Evolutionary conservation across 106 monocot genomes (phyloP), one percentile per base, ranked within the genome.

Genomic region (Vanilla planifolia): DNA sequence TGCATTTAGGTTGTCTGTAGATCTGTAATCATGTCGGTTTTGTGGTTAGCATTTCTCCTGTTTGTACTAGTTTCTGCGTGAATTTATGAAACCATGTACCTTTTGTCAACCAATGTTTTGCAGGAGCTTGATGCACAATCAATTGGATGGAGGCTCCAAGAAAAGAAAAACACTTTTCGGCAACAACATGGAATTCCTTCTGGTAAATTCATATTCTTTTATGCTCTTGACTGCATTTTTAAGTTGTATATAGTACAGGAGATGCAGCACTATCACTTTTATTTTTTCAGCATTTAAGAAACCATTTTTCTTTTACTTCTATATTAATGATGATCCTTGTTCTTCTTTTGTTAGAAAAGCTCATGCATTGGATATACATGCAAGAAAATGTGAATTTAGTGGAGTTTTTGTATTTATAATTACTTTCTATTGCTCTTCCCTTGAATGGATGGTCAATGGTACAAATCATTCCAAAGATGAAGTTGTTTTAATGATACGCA

Each of bases 121-220:
- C 57, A 83, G 79, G 71, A 55, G 35, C 21, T 47, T 53, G 55
- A 44, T 24, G 3, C 42, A 19, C 17, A 10, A 4, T 61, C 42
- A 51, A 65, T 63, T 67, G 68, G 78, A 46, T 29, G 65, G 68
- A 70, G 71, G 40, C 22, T 65, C 43, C 55, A 71, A 62, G 67
- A 73, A 70, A 63, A 66, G 60, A 62, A 59, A 51, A 78, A 83
- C 56, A 61, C 62, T 67, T 95, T 95, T 61, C 73, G 73, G 30
- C 53, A 23, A 22, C 43, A 78, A 59, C 69, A 95, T 81, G 83
- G 68, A 68, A 48, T 89, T 33, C 45, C 75, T 32, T 66, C 55
- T 67, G 80, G 89, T 87, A 43, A 61, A 5, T 60, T 64, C 21
- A 14, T 8, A 5, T 25, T 11, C 3, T 30, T 24, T 74, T 33